phyloP scores from a whole-genome alignment of 805 yeast genomes.

The Pichia thaimueangensis region DNA sequence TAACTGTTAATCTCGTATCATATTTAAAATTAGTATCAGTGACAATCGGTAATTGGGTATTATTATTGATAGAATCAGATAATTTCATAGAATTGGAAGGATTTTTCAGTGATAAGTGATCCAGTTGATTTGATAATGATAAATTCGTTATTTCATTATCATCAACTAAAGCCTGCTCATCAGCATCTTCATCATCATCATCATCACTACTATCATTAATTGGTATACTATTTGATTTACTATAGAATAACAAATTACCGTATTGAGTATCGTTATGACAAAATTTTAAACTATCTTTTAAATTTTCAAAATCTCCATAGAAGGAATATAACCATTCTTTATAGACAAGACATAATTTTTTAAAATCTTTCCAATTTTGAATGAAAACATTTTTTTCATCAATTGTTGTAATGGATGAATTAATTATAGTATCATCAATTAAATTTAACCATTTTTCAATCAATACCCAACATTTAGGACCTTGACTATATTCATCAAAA shows the following conservation, averaged over 20 bases:
- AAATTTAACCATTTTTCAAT: conserved; percentile 65
- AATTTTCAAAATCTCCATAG: conserved; percentile 36
- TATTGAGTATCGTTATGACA: conserved; percentile 97
- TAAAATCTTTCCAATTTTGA: conserved; percentile 45
- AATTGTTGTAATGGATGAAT: conserved; percentile 25
- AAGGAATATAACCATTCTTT: conserved; percentile 52
- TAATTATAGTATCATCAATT: conserved; percentile 38
- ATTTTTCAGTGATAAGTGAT: neutral
- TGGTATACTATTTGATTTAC: conserved; percentile 23
- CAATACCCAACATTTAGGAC: conserved; percentile 66
- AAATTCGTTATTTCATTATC: conserved; percentile 16
- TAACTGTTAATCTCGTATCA: conserved; percentile 77
- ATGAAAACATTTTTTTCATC: conserved; percentile 37
- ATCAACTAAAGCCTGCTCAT: conserved; percentile 6
- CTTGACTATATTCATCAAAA: conserved; percentile 44
- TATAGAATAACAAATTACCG: conserved; percentile 72
- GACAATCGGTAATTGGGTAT: conserved; percentile 22
- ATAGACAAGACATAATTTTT: conserved; percentile 44
- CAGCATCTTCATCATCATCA: conserved; percentile 7
- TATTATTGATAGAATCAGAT: conserved; percentile 9
- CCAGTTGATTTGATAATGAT: conserved; percentile 11
- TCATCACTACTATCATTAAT: conserved; percentile 26
- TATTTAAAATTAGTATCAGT: conserved; percentile 26
- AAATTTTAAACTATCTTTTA: conserved; percentile 55
- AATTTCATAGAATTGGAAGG: neutral